Evolutionary conservation across 306 rosid genomes (phyloP).

Genomic region (Sindora glabra): DNA sequence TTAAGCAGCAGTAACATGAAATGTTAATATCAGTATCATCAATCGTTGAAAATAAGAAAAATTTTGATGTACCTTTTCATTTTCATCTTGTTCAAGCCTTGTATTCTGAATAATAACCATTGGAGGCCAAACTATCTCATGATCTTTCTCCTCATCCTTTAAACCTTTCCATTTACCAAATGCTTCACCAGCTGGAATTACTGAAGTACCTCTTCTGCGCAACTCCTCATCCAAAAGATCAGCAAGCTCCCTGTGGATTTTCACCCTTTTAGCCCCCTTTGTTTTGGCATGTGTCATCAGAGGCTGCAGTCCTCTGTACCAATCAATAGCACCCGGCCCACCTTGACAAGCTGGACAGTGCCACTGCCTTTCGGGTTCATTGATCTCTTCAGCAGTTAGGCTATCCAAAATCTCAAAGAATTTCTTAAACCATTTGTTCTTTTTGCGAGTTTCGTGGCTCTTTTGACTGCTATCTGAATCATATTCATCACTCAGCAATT

Average conservation of each 20-base stretch:
- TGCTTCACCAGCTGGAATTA: conserved; percentile 59
- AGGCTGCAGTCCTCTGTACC: conserved; percentile 87
- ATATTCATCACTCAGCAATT: conserved; percentile 48
- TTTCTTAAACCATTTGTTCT: conserved; percentile 44
- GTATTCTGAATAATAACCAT: conserved; percentile 73
- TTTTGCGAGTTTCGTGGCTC: conserved; percentile 62
- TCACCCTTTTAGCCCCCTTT: conserved; percentile 67
- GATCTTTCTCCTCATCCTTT: conserved; percentile 54
- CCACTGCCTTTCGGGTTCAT: conserved; percentile 76
- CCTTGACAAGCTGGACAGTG: conserved; percentile 84
- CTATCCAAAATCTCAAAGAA: conserved; percentile 53
- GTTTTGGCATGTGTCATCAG: conserved; percentile 77
- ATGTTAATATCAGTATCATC: neutral
- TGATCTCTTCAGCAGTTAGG: conserved; percentile 40
- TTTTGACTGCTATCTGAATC: conserved; percentile 65
- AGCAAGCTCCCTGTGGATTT: conserved; percentile 68
- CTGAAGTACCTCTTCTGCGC: conserved; percentile 55
- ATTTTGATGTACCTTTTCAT: conserved; percentile 49
- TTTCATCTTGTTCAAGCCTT: conserved; percentile 58
- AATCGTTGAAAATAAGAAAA: neutral
- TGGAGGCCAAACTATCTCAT: conserved; percentile 87
- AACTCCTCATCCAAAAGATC: conserved; percentile 72
- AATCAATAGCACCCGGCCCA: conserved; percentile 89
- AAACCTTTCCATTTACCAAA: conserved; percentile 86
- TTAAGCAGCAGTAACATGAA: neutral